phyloP scores from a whole-genome alignment of 2,329 filamentous ascomycete genomes.

The Beauveria sp. region DNA sequence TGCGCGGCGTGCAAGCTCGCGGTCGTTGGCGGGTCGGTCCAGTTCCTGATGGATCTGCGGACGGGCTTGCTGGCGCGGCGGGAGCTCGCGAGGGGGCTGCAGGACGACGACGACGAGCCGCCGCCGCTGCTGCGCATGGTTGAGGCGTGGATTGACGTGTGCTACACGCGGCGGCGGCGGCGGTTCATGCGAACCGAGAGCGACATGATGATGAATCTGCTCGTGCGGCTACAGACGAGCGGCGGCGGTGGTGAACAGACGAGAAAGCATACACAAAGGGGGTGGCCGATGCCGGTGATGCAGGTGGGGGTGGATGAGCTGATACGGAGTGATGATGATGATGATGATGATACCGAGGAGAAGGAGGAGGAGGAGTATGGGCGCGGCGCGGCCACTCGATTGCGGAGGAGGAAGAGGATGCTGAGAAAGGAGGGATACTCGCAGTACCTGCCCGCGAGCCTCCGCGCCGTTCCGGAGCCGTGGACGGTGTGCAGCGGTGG shows the following conservation, averaged over 20 bases:
- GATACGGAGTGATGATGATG: not conserved
- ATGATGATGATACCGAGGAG: not conserved
- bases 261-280: not conserved
- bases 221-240: not conserved
- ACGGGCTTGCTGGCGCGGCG: constrained; percentile 34
- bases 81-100: not conserved
- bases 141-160: constrained; percentile 25
- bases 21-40: constrained; percentile 35
- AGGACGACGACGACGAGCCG: not conserved
- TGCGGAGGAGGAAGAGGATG: not conserved
- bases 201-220: not conserved
- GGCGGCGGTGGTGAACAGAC: not conserved
- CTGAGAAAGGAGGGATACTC: not conserved
- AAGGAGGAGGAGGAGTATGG: not conserved
- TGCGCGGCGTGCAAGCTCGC: constrained; percentile 50
- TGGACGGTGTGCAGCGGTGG: too few relatives aligned
- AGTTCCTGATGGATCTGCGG: constrained; percentile 37
- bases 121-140: constrained; percentile 34
- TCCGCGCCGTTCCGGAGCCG: not conserved
- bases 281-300: not conserved
- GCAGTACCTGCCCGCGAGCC: not conserved
- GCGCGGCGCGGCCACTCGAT: not conserved
- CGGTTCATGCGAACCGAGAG: not conserved
- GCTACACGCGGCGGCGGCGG: not conserved
- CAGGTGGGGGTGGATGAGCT: not conserved